A percentile compares a stretch with the other conserved stretches of the same genome.
These are phyloP conservation scores for Leavenworthia alabamica DNA, from an alignment of 345 rosid genomes.

Conservation along the genomic window DNA sequence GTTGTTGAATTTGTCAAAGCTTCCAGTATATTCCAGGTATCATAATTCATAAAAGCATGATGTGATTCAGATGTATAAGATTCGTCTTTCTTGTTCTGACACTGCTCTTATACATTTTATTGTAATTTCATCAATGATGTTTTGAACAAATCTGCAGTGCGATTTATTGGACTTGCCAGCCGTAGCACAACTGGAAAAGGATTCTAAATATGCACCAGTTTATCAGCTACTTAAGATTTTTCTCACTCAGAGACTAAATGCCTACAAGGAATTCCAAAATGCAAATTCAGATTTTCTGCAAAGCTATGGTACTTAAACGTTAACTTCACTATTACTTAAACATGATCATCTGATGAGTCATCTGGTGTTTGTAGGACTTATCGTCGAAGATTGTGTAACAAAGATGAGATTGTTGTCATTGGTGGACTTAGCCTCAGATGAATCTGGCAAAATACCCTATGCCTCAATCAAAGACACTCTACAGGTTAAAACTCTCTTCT, in stretches of 20 bases:
- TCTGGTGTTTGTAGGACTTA: constrained; percentile 51
- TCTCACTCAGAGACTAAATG: constrained; percentile 66
- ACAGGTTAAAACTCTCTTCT: constrained; percentile 40
- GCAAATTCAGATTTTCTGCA: constrained; percentile 63
- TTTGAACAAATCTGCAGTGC: constrained; percentile 54
- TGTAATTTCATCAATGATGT: not conserved
- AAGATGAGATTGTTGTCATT: constrained; percentile 92
- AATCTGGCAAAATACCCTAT: constrained; percentile 74
- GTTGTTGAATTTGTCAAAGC: constrained; percentile 81
- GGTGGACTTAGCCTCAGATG: constrained; percentile 72
- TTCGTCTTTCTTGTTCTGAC: constrained; percentile 7
- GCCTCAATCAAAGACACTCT: constrained; percentile 62
- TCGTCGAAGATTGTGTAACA: constrained; percentile 79
- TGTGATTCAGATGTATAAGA: not conserved
- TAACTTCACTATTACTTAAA: not conserved
- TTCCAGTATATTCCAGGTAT: constrained; percentile 85
- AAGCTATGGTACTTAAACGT: constrained; percentile 50
- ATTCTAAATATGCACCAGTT: constrained; percentile 53
- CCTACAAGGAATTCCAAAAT: constrained; percentile 69
- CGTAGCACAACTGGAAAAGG: constrained; percentile 73
- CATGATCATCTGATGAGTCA: not conserved
- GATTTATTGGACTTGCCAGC: constrained; percentile 91
- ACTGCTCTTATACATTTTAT: not conserved
- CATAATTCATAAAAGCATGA: not conserved
- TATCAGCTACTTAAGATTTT: constrained; percentile 85